Base-by-base conservation (phyloP, 208 protist genomes). In the Wallacemonas sp. region DNA sequence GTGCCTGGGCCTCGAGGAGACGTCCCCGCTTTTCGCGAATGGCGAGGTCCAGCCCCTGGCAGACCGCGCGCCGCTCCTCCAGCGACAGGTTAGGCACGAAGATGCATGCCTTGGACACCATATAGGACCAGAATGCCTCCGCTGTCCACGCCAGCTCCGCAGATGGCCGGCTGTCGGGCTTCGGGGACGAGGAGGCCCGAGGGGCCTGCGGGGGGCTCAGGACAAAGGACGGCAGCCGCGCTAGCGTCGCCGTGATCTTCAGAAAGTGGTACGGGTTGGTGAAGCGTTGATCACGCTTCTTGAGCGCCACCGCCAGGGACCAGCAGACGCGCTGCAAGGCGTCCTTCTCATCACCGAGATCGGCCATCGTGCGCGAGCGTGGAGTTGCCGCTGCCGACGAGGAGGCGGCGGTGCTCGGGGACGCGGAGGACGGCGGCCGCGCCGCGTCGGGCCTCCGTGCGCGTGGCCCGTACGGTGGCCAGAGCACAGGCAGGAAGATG, bases 191-290 rank as follows among this genome's bases (percentile, higher is more conserved):
- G 10, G 36, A 14, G 10, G 0, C 7, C 36, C 36, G 36, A 7
- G 36, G 14, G 10, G 36, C 36, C 28, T 46, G 67, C 25, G 76
- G 74, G 20, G 31, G 67, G 11, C 79, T 65, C 8, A 93, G 71
- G 22, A 81, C 54, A 41, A 79, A 79, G 7, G 65, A 67, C 11
- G 88, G 88, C 23, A 94, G 63, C 28, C 76, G 76, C 22, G 79
- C 81, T 20, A 94, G 49, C 10, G 77, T 82, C 3, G 67, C 61
- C 23, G 87, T 63, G 38, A 94, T 86, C 63, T 92, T 89, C 2
- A 89, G 73, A 75, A 89, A 91, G 62, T 94, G 89, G 65, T 84
- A 89, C 36, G 81, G 57, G 69, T 88, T 94, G 26, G 81, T 65
- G 52, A 94, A 87, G 41, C 54, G 59, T 16, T 32, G 39, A 61